Base-by-base conservation (phyloP, 2,329 filamentous ascomycete species). In the Diplodia corticola region DNA sequence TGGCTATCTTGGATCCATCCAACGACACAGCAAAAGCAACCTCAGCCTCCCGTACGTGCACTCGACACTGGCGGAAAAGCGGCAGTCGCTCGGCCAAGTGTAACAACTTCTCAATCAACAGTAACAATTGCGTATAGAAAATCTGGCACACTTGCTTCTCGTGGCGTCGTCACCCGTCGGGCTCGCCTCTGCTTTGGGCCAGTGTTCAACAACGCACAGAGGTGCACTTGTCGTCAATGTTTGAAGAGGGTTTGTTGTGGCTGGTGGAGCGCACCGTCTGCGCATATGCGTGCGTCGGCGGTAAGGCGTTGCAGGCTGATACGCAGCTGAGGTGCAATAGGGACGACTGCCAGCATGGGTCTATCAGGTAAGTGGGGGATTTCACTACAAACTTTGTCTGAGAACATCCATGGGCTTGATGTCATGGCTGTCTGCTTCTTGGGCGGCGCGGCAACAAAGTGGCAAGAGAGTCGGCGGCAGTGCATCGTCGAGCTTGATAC, bases 281-380 rank as follows among this genome's bases (percentile, higher is more conserved):
- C 40, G n/a, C 28, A 33, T 7, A 28, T 35, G 26, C n/a, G 57
- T 61, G 49, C 57, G 28, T 49, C 24, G 57, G 40, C 44, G 26
- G 35, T 35, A 44, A 49, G 57, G 57, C 28, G 57, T 61, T 61
- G 44, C 57, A 61, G 57, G 57, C 57, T 61, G 57, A 61, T 61
- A 61, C 57, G 40, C 57, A n/a, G n/a, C 57, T 61, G 57, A 61
- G 57, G 30, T 9, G 10, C 30, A 33, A 33, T 33, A 60, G 55
- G 20, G 15, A 33, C 37, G 12, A 15, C 24, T 35, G 20, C n/a
- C 28, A 44, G 55, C 26, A 24, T 59, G 40, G 12, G 40, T n/a
- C 13, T 49, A 26, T 61, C 57, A 44, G 57, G 28, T 4, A 49
- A 35, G 40, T 49, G 57, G 57, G 57, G 57, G 22, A 26, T 3